A percentile compares a stretch with the other conserved stretches of the same genome.
Conservation (phyloP, 2,329 filamentous ascomycete genomes). For the Pyrenochaeta sp. region DNA sequence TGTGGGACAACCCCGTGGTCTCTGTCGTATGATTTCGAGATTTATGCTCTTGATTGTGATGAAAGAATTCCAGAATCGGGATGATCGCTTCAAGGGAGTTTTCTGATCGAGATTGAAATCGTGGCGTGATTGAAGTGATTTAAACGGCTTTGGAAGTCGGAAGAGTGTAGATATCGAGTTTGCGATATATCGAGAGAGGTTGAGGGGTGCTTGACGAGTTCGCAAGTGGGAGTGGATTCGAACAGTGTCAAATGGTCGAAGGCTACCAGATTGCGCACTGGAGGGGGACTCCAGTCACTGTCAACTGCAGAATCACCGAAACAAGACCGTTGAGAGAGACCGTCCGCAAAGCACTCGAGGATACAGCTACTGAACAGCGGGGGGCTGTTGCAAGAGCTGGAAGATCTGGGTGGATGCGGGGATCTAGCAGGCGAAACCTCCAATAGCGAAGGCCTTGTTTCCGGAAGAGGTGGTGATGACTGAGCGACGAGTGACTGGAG, state of each 20-base stretch:
- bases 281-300: constrained; percentile 51
- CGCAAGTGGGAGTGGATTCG: constrained; percentile 37
- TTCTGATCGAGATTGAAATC: constrained; percentile 16
- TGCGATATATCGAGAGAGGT: constrained; percentile 27
- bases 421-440: constrained; percentile 49
- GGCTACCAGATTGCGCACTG: constrained; percentile 41
- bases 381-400: constrained; percentile 44
- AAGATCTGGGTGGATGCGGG: constrained; percentile 42
- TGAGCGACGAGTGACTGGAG: constrained; percentile 55
- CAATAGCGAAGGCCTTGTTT: constrained; percentile 50
- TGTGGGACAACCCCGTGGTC: constrained; percentile 42
- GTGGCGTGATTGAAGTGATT: constrained; percentile 18
- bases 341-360: constrained; percentile 48
- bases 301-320: constrained; percentile 53
- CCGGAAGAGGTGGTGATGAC: constrained; percentile 44
- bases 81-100: constrained; percentile 20
- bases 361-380: constrained; percentile 44
- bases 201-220: constrained; percentile 38
- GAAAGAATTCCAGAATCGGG: constrained; percentile 26
- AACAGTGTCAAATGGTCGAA: constrained; percentile 44
- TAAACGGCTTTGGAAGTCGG: constrained; percentile 14
- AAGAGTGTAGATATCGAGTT: constrained; percentile 23
- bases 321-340: constrained; percentile 49
- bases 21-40: constrained; percentile 45
- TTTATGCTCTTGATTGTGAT: constrained; percentile 26